Percentiles rank a stretch among this genome's conserved stretches.
Conservation (phyloP, 345 rosid species). For the Anastatica hierochuntica region DNA sequence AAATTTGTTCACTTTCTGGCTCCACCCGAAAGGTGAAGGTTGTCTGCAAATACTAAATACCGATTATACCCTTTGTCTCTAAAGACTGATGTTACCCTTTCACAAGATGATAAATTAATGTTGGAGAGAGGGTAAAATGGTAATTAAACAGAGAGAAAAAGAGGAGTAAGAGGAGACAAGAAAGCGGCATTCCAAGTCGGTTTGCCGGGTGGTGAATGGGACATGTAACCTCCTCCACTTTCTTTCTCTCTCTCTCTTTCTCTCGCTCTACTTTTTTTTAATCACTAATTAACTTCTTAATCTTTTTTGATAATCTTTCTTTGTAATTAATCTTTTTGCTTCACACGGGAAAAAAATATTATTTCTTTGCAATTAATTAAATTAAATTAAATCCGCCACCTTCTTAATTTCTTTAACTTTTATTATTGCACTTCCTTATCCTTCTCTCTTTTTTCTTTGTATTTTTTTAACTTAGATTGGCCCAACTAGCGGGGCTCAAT, state of each 20-base stretch:
- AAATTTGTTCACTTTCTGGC: slow-evolving; percentile 21
- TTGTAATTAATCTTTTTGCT: no score
- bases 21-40: slow-evolving; percentile 27
- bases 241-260: no score
- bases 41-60: slow-evolving; percentile 25
- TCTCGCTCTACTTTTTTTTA: not conserved
- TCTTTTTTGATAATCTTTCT: not conserved
- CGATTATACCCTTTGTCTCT: not conserved
- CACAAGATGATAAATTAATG: no score
- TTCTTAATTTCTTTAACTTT: not conserved
- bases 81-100: slow-evolving; percentile 13
- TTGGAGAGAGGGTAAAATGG: slow-evolving; percentile 7
- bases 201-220: slow-evolving; percentile 37
- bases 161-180: slow-evolving; percentile 33
- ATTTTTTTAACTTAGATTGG: slow-evolving; percentile 18
- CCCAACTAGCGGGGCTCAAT: slow-evolving; percentile 20
- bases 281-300: no score
- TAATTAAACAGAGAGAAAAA: not conserved
- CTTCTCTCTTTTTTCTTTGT: no score
- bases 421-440: no score
- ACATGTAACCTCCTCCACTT: slow-evolving; percentile 29
- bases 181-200: slow-evolving; percentile 35
- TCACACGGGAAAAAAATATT: no score
- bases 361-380: not conserved
- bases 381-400: slow-evolving; percentile 2